Base-by-base conservation (phyloP, 1,284 basidiomycete genomes). In the Trichosporon coremiiforme region DNA sequence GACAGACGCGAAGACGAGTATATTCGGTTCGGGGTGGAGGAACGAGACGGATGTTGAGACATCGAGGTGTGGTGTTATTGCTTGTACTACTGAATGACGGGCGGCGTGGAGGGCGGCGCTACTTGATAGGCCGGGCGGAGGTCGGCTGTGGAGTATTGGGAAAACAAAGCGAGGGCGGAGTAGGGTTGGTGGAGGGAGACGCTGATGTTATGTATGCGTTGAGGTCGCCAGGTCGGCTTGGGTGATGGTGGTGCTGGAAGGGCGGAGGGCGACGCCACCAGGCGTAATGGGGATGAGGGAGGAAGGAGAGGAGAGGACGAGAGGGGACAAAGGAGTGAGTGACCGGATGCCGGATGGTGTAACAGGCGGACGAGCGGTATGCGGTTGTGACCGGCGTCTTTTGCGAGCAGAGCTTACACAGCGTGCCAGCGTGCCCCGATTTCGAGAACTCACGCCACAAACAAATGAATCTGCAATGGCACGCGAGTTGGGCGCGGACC, bases 1-100 rank as follows among this genome's bases (percentile, higher is more conserved):
- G 65, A 73, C 17, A 31, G 68, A 33, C 45, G 66, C 20, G 22
- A 65, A 12, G 71, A 72, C 20, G 71, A 66, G 67, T 70, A 68
- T 29, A 71, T 67, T n/a, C 70, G 68, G 12, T 69, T 70, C 8
- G 73, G 70, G 1, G 73, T 74, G 1, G 73, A 71, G 15, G 73
- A 71, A 3, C 70, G 73, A 13, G 70, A 69, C 0, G 66, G 29
- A 15, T 65, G 47, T 15, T 68, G 71, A 9, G 73, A 74, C 62
- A 67, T 66, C 47, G 57, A 29, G 60, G 35, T 33, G 25, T 9
- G 13, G 41, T 33, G 63, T 55, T 55, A 62, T 53, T 53, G n/a
- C 20, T 20, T 7, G 50, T 25, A 25, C 25, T 53, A 53, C 20
- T 53, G 50, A 53, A 2, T 53, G 20, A 53, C 50, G 50, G 50